A percentile compares a stretch with the other conserved stretches of the same genome.
Conservation (phyloP, 768 basidiomycete species). For the Leccinum arenicola region DNA sequence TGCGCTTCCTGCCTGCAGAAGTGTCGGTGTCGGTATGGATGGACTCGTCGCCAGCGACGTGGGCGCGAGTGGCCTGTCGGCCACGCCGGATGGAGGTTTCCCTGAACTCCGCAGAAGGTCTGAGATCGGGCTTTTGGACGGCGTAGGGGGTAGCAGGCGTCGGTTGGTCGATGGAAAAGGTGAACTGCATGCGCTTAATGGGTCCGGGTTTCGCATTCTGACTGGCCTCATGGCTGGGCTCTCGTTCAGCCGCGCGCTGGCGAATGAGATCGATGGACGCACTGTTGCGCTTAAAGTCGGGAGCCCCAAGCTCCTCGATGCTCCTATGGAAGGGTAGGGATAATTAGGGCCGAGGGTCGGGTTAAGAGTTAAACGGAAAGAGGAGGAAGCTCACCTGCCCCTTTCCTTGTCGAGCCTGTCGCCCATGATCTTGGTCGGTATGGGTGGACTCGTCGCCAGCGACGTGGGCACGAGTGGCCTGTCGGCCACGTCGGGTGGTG, state of each 20-base stretch:
- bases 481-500: conserved; percentile 37
- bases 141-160: conserved; percentile 42
- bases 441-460: no score
- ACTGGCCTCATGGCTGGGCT: conserved; percentile 71
- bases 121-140: conserved; percentile 64
- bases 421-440: conserved; percentile 67
- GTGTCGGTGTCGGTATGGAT: no score
- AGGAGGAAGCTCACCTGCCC: conserved; percentile 35
- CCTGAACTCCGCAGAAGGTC: conserved; percentile 63
- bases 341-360: conserved; percentile 12
- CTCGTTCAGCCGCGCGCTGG: conserved; percentile 78
- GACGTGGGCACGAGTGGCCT: conserved; percentile 26
- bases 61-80: conserved; percentile 34
- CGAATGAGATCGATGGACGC: conserved; percentile 78
- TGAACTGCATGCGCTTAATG: conserved; percentile 89
- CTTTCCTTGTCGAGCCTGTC: conserved; percentile 94
- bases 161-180: conserved; percentile 79
- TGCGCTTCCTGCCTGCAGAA: conserved; percentile 26
- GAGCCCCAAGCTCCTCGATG: conserved; percentile 82
- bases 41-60: no score
- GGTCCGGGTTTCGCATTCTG: conserved; percentile 63
- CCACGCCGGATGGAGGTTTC: conserved; percentile 41
- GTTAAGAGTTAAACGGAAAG: background rate
- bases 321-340: conserved; percentile 49
- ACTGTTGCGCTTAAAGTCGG: conserved; percentile 77